Evolutionary conservation across 768 basidiomycete species (phyloP).

Genomic region (Termitomyces bulborhizus): DNA sequence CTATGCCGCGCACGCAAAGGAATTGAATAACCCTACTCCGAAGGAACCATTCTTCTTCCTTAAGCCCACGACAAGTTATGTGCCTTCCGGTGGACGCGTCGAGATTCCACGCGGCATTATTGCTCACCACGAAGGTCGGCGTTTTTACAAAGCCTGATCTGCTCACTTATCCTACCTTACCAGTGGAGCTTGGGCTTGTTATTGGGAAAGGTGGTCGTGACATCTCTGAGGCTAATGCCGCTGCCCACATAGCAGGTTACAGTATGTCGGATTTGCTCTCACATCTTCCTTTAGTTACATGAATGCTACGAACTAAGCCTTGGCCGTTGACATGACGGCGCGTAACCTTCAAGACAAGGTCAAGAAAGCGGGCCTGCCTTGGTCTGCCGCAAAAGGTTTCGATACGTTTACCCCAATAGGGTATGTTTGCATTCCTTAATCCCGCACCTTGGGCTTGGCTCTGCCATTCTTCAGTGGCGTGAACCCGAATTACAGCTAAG

Average conservation of each 20-base stretch:
- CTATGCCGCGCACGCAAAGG: conserved; percentile 87
- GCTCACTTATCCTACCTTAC: background rate
- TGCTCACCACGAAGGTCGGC: conserved; percentile 86
- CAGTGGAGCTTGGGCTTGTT: conserved; percentile 95
- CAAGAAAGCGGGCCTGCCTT: conserved; percentile 92
- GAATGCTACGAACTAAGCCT: conserved; percentile 41
- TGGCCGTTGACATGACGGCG: conserved; percentile 95
- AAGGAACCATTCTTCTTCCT: conserved; percentile 98
- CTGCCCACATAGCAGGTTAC: conserved; percentile 85
- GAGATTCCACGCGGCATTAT: conserved; percentile 83
- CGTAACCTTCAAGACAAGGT: conserved; percentile 92
- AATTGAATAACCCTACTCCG: conserved; percentile 82
- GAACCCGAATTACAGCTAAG: background rate
- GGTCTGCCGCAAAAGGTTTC: conserved; percentile 96
- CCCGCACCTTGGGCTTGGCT: conserved; percentile 1
- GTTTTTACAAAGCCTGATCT: background rate
- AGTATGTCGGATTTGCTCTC: conserved; percentile 39
- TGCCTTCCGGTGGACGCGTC: conserved; percentile 68
- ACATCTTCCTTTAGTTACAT: background rate
- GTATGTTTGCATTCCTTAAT: conserved; percentile 30
- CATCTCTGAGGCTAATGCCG: conserved; percentile 67
- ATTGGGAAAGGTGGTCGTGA: conserved; percentile 86
- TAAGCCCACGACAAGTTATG: conserved; percentile 91
- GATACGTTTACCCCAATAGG: conserved; percentile 94
- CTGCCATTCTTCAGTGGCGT: background rate